phyloP scores from a whole-genome alignment of 2,329 filamentous ascomycete species.

The Didymella pinodella region DNA sequence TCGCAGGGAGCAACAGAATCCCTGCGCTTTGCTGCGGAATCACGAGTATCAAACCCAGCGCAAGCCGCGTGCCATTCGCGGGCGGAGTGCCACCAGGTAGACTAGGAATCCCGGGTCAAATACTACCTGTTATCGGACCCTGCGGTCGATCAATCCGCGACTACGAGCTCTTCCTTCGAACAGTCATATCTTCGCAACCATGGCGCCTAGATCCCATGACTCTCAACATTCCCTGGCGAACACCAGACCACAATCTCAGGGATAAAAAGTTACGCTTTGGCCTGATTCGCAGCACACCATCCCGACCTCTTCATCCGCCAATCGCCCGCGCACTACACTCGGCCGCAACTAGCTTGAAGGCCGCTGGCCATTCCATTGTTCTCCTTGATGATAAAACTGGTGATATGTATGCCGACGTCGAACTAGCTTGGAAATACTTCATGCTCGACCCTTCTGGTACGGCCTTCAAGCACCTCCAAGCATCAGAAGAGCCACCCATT shows the following conservation, averaged over 20 bases:
- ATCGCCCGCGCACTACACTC: slow-evolving; percentile 56
- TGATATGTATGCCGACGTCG: slow-evolving; percentile 41
- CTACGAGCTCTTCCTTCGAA: slow-evolving; percentile 53
- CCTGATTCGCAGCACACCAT: slow-evolving; percentile 57
- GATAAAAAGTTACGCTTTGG: slow-evolving; percentile 56
- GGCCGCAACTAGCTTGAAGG: slow-evolving; percentile 51
- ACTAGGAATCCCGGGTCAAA: slow-evolving; percentile 39
- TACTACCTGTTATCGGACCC: slow-evolving; percentile 55
- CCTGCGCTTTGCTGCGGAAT: slow-evolving; percentile 62
- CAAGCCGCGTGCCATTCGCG: slow-evolving; percentile 57
- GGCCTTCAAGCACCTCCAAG: slow-evolving; percentile 42
- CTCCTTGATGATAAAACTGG: slow-evolving; percentile 40
- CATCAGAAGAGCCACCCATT: slow-evolving; percentile 56
- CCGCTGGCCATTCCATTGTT: slow-evolving; percentile 56
- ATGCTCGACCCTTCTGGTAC: slow-evolving; percentile 50
- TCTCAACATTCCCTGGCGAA: slow-evolving; percentile 58
- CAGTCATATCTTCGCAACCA: slow-evolving; percentile 45
- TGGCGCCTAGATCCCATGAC: slow-evolving; percentile 58
- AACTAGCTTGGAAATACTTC: slow-evolving; percentile 56
- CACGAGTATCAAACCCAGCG: slow-evolving; percentile 61
- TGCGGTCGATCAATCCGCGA: slow-evolving; percentile 55
- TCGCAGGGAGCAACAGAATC: slow-evolving; percentile 57
- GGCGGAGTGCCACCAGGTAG: slow-evolving; percentile 35
- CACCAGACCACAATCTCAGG: slow-evolving; percentile 5
- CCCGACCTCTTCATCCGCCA: slow-evolving; percentile 61